These are phyloP conservation scores for Cucurbitaria berberidis DNA, from an alignment of 2,329 filamentous ascomycete genomes.

Conservation along the genomic window DNA sequence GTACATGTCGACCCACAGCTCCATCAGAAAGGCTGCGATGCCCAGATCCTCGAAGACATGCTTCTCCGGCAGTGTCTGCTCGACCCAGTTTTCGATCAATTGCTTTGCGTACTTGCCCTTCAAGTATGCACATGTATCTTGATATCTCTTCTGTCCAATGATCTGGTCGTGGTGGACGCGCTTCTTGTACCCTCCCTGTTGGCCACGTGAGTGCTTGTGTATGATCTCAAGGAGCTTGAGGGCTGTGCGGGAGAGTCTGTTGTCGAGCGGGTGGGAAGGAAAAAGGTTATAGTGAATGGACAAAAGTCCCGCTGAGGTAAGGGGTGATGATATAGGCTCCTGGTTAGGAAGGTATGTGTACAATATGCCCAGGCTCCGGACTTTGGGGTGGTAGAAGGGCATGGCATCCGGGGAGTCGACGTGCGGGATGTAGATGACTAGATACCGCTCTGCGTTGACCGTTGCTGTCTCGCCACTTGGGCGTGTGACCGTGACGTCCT, in stretches of 20 bases:
- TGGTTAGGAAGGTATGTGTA: slow-evolving; percentile 63
- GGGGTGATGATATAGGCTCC: slow-evolving; percentile 3
- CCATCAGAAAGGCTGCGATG: slow-evolving; percentile 90
- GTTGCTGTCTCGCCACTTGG: slow-evolving; percentile 35
- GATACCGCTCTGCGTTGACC: slow-evolving; percentile 49
- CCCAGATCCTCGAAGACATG: slow-evolving; percentile 94
- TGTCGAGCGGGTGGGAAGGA: slow-evolving; percentile 44
- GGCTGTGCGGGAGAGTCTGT: slow-evolving; percentile 70
- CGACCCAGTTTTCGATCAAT: slow-evolving; percentile 79
- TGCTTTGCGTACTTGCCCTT: slow-evolving; percentile 78
- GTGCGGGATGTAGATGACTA: slow-evolving; percentile 83
- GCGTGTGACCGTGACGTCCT: slow-evolving; percentile 14
- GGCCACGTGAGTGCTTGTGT: slow-evolving; percentile 75
- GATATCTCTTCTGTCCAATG: slow-evolving; percentile 76
- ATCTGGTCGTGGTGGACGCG: slow-evolving; percentile 83
- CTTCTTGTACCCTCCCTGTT: slow-evolving; percentile 73
- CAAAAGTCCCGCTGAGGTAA: slow-evolving; percentile 49
- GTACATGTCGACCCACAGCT: slow-evolving; percentile 91
- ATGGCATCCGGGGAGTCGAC: slow-evolving; percentile 65
- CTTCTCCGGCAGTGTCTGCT: slow-evolving; percentile 85
- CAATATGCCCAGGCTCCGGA: slow-evolving; percentile 75
- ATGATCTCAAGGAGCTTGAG: slow-evolving; percentile 71
- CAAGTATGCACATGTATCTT: slow-evolving; percentile 80
- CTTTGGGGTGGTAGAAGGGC: slow-evolving; percentile 87
- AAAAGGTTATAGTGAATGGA: slow-evolving; percentile 62